Percentiles rank a stretch among this genome's conserved stretches.
Conservation (phyloP, 2,329 filamentous ascomycete genomes). For the Aspergillus sp. region DNA sequence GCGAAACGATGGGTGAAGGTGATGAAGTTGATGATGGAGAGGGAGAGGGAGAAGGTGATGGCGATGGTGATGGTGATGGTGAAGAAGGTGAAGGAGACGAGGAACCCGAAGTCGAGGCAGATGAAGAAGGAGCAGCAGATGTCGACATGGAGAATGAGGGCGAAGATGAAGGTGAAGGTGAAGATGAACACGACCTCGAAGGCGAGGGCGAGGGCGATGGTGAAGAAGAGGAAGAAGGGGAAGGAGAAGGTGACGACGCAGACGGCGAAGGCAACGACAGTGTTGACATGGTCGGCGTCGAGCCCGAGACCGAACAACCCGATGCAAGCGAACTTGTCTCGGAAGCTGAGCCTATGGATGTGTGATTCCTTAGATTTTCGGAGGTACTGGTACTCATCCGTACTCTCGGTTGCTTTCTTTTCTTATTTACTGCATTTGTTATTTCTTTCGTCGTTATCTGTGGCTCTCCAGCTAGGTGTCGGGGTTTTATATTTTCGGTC, state of each 20-base stretch:
- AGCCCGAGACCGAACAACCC: conserved; percentile 15
- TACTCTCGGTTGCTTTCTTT: not conserved
- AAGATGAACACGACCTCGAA: conserved; percentile 5
- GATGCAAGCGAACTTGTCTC: not conserved
- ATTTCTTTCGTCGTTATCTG: not conserved
- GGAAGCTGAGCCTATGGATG: not conserved
- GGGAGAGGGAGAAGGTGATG: conserved; percentile 12
- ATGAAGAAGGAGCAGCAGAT: conserved; percentile 13
- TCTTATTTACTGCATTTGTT: not conserved
- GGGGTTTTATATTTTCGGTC: not conserved
- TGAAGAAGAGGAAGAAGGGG: conserved; percentile 13
- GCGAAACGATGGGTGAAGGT: conserved; percentile 10
- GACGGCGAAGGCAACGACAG: conserved; percentile 11
- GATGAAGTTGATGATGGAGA: conserved; percentile 12
- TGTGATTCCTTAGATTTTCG: not conserved
- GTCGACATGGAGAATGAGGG: conserved; percentile 13
- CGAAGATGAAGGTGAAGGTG: conserved; percentile 15
- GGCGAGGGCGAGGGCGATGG: conserved; percentile 7
- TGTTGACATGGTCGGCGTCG: conserved; percentile 12
- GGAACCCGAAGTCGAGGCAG: conserved; percentile 13
- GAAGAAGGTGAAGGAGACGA: conserved; percentile 13
- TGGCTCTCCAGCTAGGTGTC: not conserved
- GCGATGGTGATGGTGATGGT: conserved; percentile 12
- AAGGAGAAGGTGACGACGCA: conserved; percentile 15
- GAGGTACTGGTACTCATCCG: too few species aligned